These are phyloP conservation scores for Mortierella hygrophila DNA, from an alignment of 192 early-diverging fungal genomes.

Conservation along the genomic window DNA sequence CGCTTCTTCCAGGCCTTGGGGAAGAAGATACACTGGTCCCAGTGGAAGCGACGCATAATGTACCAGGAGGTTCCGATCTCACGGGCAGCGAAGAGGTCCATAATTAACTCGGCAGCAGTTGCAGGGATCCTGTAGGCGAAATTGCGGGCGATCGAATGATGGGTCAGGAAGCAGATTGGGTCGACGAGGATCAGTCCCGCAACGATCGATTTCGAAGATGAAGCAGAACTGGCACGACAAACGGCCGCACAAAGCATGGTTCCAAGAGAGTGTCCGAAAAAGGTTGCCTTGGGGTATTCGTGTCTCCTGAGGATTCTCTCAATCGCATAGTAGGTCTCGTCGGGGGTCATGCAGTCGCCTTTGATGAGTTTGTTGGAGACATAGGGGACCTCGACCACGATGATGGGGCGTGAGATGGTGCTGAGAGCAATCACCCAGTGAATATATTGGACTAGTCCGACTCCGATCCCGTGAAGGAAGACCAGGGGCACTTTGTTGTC, in stretches of 20 bases:
- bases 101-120: conserved; percentile 43
- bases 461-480: conserved; percentile 79
- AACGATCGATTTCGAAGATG: conserved; percentile 57
- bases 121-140: conserved; percentile 62
- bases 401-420: conserved; percentile 60
- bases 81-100: conserved; percentile 48
- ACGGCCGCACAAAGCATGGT: conserved; percentile 72
- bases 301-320: conserved; percentile 66
- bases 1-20: conserved; percentile 36
- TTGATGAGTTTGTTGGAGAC: conserved; percentile 76
- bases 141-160: conserved; percentile 74
- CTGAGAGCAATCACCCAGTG: conserved; percentile 63
- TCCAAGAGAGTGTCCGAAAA: conserved; percentile 77
- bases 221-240: conserved; percentile 58
- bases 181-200: conserved; percentile 72
- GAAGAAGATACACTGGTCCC: conserved; percentile 51
- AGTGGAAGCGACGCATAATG: conserved; percentile 53
- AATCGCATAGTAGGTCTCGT: conserved; percentile 68
- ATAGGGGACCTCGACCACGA: conserved; percentile 70
- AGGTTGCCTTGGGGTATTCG: conserved; percentile 65
- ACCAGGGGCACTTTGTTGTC: conserved; percentile 66
- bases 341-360: conserved; percentile 61
- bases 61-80: conserved; percentile 55
- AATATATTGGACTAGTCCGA: conserved; percentile 68
- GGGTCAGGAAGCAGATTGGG: conserved; percentile 76